Conservation (phyloP, 495 filamentous ascomycete genomes). For the Aspergillus taichungensis region DNA sequence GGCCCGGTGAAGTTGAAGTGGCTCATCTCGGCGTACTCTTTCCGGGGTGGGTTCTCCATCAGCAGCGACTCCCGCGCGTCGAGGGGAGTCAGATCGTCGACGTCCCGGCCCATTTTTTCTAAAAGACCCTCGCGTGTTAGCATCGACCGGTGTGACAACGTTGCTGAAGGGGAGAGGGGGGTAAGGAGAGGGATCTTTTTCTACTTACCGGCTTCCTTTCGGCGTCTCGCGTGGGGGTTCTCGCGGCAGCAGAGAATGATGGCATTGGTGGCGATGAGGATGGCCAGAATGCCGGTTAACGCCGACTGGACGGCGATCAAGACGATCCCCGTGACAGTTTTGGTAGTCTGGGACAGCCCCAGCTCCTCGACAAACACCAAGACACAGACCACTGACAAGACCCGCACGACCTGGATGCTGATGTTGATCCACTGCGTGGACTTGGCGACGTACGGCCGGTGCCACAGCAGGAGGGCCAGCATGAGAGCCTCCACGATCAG, state of each 20-base stretch:
- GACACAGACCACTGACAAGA: constrained; percentile 81
- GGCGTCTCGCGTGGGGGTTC: constrained; percentile 78
- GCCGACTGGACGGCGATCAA: constrained; percentile 83
- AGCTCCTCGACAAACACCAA: constrained; percentile 91
- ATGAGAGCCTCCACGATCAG: constrained; percentile 71
- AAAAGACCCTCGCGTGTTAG: constrained; percentile 6
- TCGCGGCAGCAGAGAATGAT: constrained; percentile 71
- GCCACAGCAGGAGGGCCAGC: constrained; percentile 67
- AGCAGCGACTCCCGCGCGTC: constrained; percentile 88
- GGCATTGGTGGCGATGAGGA: constrained; percentile 85
- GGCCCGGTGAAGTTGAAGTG: constrained; percentile 41
- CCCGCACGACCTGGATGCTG: constrained; percentile 87
- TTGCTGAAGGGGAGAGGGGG: not conserved
- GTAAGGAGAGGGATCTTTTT: not conserved
- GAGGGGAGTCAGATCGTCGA: constrained; percentile 81
- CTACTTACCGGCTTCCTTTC: constrained; percentile 75
- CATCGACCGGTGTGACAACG: not conserved
- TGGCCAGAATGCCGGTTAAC: constrained; percentile 74
- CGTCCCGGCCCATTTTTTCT: constrained; percentile 77
- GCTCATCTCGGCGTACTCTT: constrained; percentile 36
- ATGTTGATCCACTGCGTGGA: constrained; percentile 91
- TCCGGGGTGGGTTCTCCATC: constrained; percentile 41
- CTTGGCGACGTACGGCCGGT: constrained; percentile 74
- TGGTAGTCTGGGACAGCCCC: constrained; percentile 84
- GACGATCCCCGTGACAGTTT: constrained; percentile 84